Evolutionary conservation across 768 basidiomycete genomes (phyloP).

Genomic region (Leccinum aurantiacum): DNA sequence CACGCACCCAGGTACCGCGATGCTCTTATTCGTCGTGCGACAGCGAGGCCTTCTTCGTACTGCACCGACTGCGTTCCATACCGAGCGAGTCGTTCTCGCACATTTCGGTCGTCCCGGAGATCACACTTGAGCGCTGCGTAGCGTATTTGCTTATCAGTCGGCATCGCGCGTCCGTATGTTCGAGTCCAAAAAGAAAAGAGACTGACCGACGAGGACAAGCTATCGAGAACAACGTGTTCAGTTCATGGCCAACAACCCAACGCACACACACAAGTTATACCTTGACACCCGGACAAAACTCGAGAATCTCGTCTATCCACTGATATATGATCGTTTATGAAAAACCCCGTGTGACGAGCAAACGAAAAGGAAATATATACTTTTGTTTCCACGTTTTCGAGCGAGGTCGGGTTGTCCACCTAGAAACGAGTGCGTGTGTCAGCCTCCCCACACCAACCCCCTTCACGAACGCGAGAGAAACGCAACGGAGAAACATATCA

Average conservation of each 20-base stretch:
- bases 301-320: slow-evolving; percentile 93
- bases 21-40: slow-evolving; percentile 87
- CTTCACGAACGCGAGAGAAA: background rate
- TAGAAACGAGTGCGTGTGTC: slow-evolving; percentile 24
- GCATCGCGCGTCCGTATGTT: background rate
- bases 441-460: background rate
- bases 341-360: background rate
- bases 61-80: slow-evolving; percentile 73
- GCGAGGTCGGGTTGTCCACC: slow-evolving; percentile 92
- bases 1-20: slow-evolving; percentile 85
- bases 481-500: slow-evolving; percentile 92
- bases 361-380: slow-evolving; percentile 35
- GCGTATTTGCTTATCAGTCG: slow-evolving; percentile 13
- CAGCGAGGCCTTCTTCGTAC: slow-evolving; percentile 90
- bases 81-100: slow-evolving; percentile 70
- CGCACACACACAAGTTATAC: slow-evolving; percentile 34
- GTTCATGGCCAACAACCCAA: background rate
- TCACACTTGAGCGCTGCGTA: slow-evolving; percentile 89
- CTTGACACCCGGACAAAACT: slow-evolving; percentile 96
- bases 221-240: slow-evolving; percentile 28
- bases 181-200: background rate
- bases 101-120: slow-evolving; percentile 77
- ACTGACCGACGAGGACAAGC: slow-evolving; percentile 88
- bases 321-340: slow-evolving; percentile 26
- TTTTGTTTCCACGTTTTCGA: slow-evolving; percentile 96